Base-by-base conservation (phyloP, 2,329 filamentous ascomycete species). In the Bimuria novae-zelandiae region DNA sequence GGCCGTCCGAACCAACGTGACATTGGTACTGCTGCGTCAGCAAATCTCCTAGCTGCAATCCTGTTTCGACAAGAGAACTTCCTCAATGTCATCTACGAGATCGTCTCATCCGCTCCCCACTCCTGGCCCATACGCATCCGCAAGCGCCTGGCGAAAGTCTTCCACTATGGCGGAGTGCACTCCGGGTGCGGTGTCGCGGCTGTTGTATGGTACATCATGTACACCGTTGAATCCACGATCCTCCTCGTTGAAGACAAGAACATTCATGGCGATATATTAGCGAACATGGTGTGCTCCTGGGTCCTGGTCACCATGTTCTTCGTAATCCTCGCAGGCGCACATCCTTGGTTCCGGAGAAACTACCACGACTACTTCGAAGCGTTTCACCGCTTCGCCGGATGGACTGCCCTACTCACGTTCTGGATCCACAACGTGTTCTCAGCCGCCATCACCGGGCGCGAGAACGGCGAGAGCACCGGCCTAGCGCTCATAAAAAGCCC, bases 331-430 rank as follows among this genome's bases (percentile, higher is more conserved):
- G 41, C 17, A 14, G 41, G 41, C 25, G 41, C 41, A 7, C 41
- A 44, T 22, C 41, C 41, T 7, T 44, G 17, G 16, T 44, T 44
- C 27, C 27, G 41, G 5, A 12, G 16, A 30, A 32, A 22, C 4
- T 44, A 44, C 27, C 41, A 44, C 17, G 41, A 44, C 41, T 32
- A 44, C 27, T 44, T 44, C 11, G 41, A 44, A n/a, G 41, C 41
- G 16, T 44, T 44, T 14, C 41, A 44, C 19, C 41, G 41, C 17
- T 44, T 44, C 16, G 41, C 41, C 5, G 41, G 41, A 3, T 44
- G 41, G 41, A 32, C 27, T 2, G 41, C 41, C 12, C 27, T 44
- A 10, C 8, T 32, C 19, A 44, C 29, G 21, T 44, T 44, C 16
- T 44, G 41, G 41, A 23, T 44, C 11, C 41, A 44, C 27, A 44